A percentile compares a stretch with the other conserved stretches of the same genome.
These are phyloP conservation scores for Daldinia childiae DNA, from an alignment of 495 filamentous ascomycete species.

Conservation along the genomic window DNA sequence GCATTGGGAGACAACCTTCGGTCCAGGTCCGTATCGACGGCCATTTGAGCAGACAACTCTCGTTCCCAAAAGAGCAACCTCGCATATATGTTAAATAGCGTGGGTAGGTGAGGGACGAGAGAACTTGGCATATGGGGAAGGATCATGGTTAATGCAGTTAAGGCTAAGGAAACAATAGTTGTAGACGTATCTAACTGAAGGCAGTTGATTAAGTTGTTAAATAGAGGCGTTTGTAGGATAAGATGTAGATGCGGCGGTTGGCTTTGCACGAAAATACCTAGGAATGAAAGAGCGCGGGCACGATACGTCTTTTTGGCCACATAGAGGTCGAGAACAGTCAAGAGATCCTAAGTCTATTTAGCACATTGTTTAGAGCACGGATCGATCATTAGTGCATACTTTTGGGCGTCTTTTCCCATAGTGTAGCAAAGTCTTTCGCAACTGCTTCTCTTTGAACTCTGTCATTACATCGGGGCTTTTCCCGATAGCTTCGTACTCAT, in stretches of 20 bases:
- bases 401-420: slow-evolving; percentile 75
- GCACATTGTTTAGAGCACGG: slow-evolving; percentile 5
- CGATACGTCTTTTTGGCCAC: slow-evolving; percentile 68
- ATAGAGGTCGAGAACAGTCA: slow-evolving; percentile 66
- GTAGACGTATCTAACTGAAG: slow-evolving; percentile 77
- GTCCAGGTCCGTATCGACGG: slow-evolving; percentile 45
- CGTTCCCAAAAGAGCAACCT: slow-evolving; percentile 77
- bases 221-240: slow-evolving; percentile 70
- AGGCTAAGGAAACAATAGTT: slow-evolving; percentile 69
- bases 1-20: slow-evolving; percentile 39
- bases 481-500: slow-evolving; percentile 57
- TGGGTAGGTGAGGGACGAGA: slow-evolving; percentile 67
- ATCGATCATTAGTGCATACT: slow-evolving; percentile 49
- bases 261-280: slow-evolving; percentile 71
- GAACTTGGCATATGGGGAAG: slow-evolving; percentile 77
- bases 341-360: slow-evolving; percentile 63
- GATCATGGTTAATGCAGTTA: slow-evolving; percentile 77
- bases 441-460: slow-evolving; percentile 64
- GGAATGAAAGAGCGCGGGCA: slow-evolving; percentile 64
- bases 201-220: slow-evolving; percentile 72
- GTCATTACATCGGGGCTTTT: slow-evolving; percentile 53
- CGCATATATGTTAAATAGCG: slow-evolving; percentile 79
- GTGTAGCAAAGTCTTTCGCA: slow-evolving; percentile 62
- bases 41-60: slow-evolving; percentile 50
- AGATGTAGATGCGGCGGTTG: slow-evolving; percentile 77